Base-by-base conservation (phyloP, 2,329 filamentous ascomycete species). In the Pestalotiopsis sp. region DNA sequence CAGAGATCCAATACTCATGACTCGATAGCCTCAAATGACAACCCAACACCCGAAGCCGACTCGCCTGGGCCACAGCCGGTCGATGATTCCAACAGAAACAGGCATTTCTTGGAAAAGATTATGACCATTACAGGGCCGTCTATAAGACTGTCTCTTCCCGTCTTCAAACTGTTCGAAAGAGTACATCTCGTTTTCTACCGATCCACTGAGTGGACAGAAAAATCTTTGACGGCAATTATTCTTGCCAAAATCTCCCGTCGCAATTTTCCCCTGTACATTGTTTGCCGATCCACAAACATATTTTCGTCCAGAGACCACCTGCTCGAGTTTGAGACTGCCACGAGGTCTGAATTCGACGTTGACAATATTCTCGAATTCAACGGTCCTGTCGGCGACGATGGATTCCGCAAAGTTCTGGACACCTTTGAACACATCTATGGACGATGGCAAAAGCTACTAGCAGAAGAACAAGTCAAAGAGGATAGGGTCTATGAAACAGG, bases 141-240 rank as follows among this genome's bases (percentile, higher is more conserved):
- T 72, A 91, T 98, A 70, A 87, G 95, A 49, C 87, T 99, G 13
- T 94, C 94, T 0, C 81, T 91, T 0, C 81, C 88, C 0, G 87
- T 91, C 0, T 87, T 94, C 71, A 94, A 91, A 75, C 86, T 99
- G 0, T 99, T 99, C 75, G 94, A 98, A 79, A 89, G 96, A 31
- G 94, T 98, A 0, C 96, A 98, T 81, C 83, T 99, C 2, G 94
- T 99, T 36, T 99, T 98, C 79, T 98, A 98, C 79, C 88, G 95
- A 69, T 98, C 95, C 11, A 97, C 94, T 0, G 93, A 97, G 78
- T 99, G 96, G 96, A 97, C 95, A 0, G 95, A 98, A 75, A 98
- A 97, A 79, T 98, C 95, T 1, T 84, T 99, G 14, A 98, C 94
- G 1, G 95, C 95, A 0, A 95, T 98, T 67, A 97, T 99, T 59